phyloP scores from a whole-genome alignment of 176 grass and related monocot genomes.

The Thinopyrum elongatum region DNA sequence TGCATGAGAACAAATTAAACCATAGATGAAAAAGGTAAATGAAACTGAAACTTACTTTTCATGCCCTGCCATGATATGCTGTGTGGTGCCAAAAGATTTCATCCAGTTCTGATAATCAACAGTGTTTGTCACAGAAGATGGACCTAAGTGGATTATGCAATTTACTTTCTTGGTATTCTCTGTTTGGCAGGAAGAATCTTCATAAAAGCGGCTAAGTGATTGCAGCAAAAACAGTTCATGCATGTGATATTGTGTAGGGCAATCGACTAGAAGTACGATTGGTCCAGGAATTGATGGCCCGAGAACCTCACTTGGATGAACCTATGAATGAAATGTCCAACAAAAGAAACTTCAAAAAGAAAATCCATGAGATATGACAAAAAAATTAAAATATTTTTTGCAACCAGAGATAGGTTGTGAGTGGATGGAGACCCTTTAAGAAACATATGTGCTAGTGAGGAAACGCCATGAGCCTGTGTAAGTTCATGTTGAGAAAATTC shows the following conservation, averaged over 20 bases:
- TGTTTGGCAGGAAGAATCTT: slow-evolving; percentile 34
- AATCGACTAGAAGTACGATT: slow-evolving; percentile 79
- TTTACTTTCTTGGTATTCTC: slow-evolving; percentile 69
- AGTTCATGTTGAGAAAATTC: neutral
- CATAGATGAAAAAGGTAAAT: slow-evolving; percentile 4
- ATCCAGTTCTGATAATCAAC: slow-evolving; percentile 84
- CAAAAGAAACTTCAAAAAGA: slow-evolving; percentile 19
- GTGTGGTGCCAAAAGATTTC: slow-evolving; percentile 63
- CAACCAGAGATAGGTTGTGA: neutral
- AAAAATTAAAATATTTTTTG: neutral
- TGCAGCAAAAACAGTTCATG: slow-evolving; percentile 60
- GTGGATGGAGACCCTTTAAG: neutral
- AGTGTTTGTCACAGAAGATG: slow-evolving; percentile 65
- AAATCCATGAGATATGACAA: neutral
- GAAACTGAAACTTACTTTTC: slow-evolving; percentile 71
- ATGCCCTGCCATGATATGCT: slow-evolving; percentile 98
- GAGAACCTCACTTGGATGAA: slow-evolving; percentile 91
- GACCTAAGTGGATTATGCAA: slow-evolving; percentile 97
- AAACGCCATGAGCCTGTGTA: neutral
- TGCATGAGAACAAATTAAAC: neutral
- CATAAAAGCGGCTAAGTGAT: slow-evolving; percentile 59
- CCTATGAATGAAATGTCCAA: slow-evolving; percentile 51
- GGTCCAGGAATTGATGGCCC: slow-evolving; percentile 70
- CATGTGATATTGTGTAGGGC: slow-evolving; percentile 72
- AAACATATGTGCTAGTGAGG: neutral